These are phyloP conservation scores for Sarocladiaceae sp. DNA, from an alignment of 2,329 filamentous ascomycete genomes.

Conservation along the genomic window DNA sequence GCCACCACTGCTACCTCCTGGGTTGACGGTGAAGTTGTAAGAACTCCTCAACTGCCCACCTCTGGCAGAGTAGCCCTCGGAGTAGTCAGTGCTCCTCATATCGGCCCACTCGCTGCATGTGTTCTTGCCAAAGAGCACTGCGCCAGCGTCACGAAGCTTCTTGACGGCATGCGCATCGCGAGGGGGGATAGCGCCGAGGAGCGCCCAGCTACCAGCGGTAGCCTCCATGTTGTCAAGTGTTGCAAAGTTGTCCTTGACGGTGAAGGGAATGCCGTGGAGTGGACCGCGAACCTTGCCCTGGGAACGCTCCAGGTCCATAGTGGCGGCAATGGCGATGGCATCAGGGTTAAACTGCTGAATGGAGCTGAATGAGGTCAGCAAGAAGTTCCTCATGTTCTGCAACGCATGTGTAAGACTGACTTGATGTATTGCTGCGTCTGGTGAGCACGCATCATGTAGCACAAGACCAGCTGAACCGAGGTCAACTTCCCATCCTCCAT, in stretches of 20 bases:
- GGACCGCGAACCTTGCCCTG: slow-evolving; percentile 14
- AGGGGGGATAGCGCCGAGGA: slow-evolving; percentile 32
- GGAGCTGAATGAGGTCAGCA: neutral
- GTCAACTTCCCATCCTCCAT: slow-evolving; percentile 6
- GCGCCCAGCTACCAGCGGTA: slow-evolving; percentile 62
- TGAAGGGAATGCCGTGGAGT: slow-evolving; percentile 19
- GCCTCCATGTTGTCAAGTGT: slow-evolving; percentile 66
- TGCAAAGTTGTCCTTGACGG: slow-evolving; percentile 47
- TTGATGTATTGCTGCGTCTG: slow-evolving; percentile 61
- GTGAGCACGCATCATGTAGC: slow-evolving; percentile 53
- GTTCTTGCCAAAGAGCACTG: slow-evolving; percentile 64
- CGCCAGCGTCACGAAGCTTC: slow-evolving; percentile 55
- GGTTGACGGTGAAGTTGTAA: slow-evolving; percentile 63
- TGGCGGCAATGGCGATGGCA: slow-evolving; percentile 12
- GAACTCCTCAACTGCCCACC: slow-evolving; percentile 59
- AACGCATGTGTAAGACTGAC: slow-evolving; percentile 29
- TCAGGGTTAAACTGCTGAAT: slow-evolving; percentile 11
- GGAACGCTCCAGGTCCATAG: slow-evolving; percentile 16
- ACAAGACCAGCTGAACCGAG: slow-evolving; percentile 31
- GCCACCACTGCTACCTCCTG: slow-evolving; percentile 63
- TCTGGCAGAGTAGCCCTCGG: slow-evolving; percentile 59
- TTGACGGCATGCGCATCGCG: slow-evolving; percentile 35
- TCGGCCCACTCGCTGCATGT: slow-evolving; percentile 69
- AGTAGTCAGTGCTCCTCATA: slow-evolving; percentile 62
- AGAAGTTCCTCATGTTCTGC: neutral